phyloP scores from a whole-genome alignment of 495 filamentous ascomycete genomes.

The Astrothelium subdiscretum region DNA sequence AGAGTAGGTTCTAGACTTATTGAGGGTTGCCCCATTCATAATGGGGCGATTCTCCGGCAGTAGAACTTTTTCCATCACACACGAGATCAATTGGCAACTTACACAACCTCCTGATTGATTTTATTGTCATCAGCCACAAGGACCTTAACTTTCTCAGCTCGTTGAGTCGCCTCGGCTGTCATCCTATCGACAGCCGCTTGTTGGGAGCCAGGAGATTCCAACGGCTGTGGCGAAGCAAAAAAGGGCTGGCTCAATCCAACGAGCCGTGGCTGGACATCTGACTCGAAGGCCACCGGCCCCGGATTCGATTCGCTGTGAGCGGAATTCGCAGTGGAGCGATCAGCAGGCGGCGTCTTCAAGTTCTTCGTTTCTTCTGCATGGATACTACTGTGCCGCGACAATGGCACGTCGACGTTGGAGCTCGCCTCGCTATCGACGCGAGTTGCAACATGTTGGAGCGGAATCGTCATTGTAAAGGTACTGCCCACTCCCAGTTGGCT shows the following conservation, averaged over 20 bases:
- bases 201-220: slow-evolving; percentile 33
- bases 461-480: slow-evolving; percentile 73
- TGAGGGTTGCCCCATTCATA: too few species aligned
- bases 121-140: slow-evolving; percentile 92
- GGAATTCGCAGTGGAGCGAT: neutral
- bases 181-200: slow-evolving; percentile 41
- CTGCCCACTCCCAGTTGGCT: slow-evolving; percentile 67
- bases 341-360: neutral
- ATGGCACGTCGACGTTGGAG: slow-evolving; percentile 17
- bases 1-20: neutral
- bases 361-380: slow-evolving; percentile 10
- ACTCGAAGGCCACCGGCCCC: slow-evolving; percentile 4
- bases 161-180: slow-evolving; percentile 28
- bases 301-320: neutral
- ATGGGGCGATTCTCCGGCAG: too few species aligned
- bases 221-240: slow-evolving; percentile 51
- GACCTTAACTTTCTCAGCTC: slow-evolving; percentile 57
- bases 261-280: slow-evolving; percentile 56
- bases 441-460: slow-evolving; percentile 64
- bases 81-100: neutral
- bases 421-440: slow-evolving; percentile 43
- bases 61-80: too few species aligned
- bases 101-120: slow-evolving; percentile 87
- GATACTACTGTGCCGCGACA: slow-evolving; percentile 21
- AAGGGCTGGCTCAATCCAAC: slow-evolving; percentile 79